These are phyloP conservation scores for Phytophthora citrophthora DNA, from an alignment of 352 stramenopile species.

Conservation along the genomic window DNA sequence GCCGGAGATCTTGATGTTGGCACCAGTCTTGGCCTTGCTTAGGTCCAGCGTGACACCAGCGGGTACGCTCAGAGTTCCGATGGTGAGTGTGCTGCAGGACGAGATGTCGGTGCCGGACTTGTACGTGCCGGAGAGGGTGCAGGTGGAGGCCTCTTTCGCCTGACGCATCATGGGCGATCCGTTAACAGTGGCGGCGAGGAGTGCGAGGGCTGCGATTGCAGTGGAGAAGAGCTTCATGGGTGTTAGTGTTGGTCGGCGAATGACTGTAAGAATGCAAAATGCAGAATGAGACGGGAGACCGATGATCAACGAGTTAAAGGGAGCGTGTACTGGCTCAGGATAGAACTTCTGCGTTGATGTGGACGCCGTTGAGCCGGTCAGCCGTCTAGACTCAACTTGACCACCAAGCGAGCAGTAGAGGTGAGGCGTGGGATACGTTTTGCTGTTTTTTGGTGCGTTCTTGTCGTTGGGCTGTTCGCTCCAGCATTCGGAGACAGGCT, in stretches of 20 bases:
- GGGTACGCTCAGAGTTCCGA: conserved; percentile 35
- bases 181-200: conserved; percentile 6
- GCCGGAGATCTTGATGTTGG: conserved; percentile 42
- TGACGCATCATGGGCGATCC: conserved; percentile 32
- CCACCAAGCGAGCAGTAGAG: background rate
- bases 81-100: conserved; percentile 33
- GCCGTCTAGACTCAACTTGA: background rate
- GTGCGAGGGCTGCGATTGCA: background rate
- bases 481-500: background rate
- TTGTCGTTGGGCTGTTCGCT: background rate
- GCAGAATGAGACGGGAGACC: background rate
- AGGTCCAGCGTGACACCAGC: conserved; percentile 41
- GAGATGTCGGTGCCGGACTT: conserved; percentile 32
- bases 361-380: too few relatives aligned
- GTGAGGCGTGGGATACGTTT: background rate
- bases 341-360: too few relatives aligned
- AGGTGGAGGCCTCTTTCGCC: conserved; percentile 6
- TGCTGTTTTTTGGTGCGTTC: background rate
- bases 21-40: conserved; percentile 30
- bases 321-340: too few relatives aligned
- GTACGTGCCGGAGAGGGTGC: conserved; percentile 43
- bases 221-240: conserved; percentile 30
- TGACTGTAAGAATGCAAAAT: background rate
- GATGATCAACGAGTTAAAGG: too few relatives aligned
- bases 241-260: background rate